These are phyloP conservation scores for Aspergillus hiratsukae DNA, from an alignment of 2,329 filamentous ascomycete genomes.

Conservation along the genomic window DNA sequence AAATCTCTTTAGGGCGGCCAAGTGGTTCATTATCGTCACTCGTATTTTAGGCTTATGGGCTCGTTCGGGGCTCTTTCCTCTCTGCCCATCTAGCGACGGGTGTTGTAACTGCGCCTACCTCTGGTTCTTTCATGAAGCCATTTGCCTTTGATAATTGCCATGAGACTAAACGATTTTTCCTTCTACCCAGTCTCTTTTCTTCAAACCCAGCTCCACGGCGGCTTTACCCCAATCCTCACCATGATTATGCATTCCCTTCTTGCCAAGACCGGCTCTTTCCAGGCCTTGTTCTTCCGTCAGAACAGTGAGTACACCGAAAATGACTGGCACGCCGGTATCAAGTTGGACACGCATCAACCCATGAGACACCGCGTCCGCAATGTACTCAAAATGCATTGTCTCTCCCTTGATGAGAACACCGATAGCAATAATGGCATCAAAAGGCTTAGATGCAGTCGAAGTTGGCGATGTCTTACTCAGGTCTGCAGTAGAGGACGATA, in stretches of 20 bases:
- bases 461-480: constrained; percentile 47
- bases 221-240: constrained; percentile 94
- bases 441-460: constrained; percentile 50
- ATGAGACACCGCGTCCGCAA: constrained; percentile 82
- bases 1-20: constrained; percentile 7
- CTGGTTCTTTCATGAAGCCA: neutral
- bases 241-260: constrained; percentile 69
- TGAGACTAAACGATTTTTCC: constrained; percentile 52
- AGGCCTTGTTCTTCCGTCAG: constrained; percentile 82
- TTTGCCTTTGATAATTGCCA: constrained; percentile 1
- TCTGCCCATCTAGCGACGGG: neutral
- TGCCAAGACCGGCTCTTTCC: constrained; percentile 71
- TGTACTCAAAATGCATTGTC: constrained; percentile 99
- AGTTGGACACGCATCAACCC: constrained; percentile 93
- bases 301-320: constrained; percentile 89
- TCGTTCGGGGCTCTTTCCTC: neutral
- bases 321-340: constrained; percentile 80
- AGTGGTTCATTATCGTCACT: neutral
- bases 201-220: constrained; percentile 88
- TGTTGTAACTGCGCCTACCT: neutral
- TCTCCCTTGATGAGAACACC: constrained; percentile 97
- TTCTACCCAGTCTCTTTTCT: constrained; percentile 76
- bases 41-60: neutral
- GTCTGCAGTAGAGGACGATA: constrained; percentile 63
- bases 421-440: constrained; percentile 92